phyloP scores from a whole-genome alignment of 495 filamentous ascomycete species.

The Aspergillus funiculosus region DNA sequence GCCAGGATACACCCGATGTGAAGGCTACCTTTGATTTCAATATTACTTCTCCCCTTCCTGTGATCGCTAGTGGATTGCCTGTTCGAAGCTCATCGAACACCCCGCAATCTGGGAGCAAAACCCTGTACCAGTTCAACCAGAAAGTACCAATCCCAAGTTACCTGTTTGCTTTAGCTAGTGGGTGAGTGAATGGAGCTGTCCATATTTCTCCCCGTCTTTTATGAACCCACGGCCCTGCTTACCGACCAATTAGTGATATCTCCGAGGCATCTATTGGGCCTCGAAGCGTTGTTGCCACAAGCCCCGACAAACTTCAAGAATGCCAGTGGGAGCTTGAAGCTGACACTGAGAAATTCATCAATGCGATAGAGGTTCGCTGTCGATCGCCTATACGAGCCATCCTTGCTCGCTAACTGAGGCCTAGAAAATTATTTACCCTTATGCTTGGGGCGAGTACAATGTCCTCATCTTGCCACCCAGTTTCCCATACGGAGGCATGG shows the following conservation, averaged over 20 bases:
- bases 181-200: constrained; percentile 32
- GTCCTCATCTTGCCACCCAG: constrained; percentile 83
- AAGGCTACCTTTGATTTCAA: constrained; percentile 87
- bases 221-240: background rate
- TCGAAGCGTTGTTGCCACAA: constrained; percentile 73
- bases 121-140: constrained; percentile 77
- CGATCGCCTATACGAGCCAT: constrained; percentile 4
- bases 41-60: constrained; percentile 78
- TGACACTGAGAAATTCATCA: constrained; percentile 85
- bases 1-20: constrained; percentile 93
- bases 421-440: constrained; percentile 72
- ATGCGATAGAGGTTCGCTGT: constrained; percentile 64
- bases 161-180: constrained; percentile 85
- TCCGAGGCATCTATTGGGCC: constrained; percentile 78
- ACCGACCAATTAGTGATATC: constrained; percentile 57
- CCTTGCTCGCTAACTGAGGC: constrained; percentile 1
- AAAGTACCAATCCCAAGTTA: constrained; percentile 91
- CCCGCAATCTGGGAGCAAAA: constrained; percentile 30
- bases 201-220: background rate
- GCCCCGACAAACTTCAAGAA: constrained; percentile 75
- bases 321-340: constrained; percentile 86
- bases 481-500: constrained; percentile 90
- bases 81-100: constrained; percentile 46
- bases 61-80: constrained; percentile 80
- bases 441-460: constrained; percentile 92